Percentiles rank a stretch among this genome's conserved stretches.
Conservation (phyloP, 225 moss, liverwort and hornwort genomes). For the Polytrichum formosum region DNA sequence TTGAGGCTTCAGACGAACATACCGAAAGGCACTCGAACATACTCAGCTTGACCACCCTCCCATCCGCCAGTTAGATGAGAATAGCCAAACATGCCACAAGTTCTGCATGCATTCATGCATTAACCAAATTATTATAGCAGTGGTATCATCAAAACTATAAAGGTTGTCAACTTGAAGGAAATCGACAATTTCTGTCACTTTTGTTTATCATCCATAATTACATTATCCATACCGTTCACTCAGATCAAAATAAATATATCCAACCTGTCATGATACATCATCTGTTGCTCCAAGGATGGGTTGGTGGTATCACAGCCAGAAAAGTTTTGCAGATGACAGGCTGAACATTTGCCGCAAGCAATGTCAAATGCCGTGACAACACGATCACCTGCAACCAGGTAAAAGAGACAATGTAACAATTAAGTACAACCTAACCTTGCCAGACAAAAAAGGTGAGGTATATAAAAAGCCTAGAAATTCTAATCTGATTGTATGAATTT, state of each 20-base stretch:
- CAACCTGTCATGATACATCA: constrained; percentile 54
- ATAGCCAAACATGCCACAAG: constrained; percentile 86
- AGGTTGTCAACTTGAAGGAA: no score
- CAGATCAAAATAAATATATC: no score
- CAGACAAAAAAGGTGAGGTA: no score
- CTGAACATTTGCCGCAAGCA: constrained; percentile 71
- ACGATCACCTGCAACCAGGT: constrained; percentile 41
- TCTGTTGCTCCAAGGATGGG: constrained; percentile 48
- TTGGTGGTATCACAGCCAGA: constrained; percentile 75
- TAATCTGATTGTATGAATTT: no score
- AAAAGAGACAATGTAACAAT: no score
- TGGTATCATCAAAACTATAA: no score
- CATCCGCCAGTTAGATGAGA: constrained; percentile 90
- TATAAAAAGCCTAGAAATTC: no score
- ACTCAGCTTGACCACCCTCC: constrained; percentile 90
- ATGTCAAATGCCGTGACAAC: constrained; percentile 69
- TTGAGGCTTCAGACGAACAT: not conserved
- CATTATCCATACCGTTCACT: no score
- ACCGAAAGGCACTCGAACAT: constrained; percentile 77
- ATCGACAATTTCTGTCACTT: no score
- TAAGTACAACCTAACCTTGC: no score
- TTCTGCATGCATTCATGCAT: constrained; percentile 25
- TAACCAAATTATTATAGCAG: no score
- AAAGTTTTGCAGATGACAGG: constrained; percentile 49
- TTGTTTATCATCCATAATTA: no score